Evolutionary conservation across 768 basidiomycete species (phyloP), one percentile per base, ranked within the genome.

Genomic region (Tricholoma sp.): DNA sequence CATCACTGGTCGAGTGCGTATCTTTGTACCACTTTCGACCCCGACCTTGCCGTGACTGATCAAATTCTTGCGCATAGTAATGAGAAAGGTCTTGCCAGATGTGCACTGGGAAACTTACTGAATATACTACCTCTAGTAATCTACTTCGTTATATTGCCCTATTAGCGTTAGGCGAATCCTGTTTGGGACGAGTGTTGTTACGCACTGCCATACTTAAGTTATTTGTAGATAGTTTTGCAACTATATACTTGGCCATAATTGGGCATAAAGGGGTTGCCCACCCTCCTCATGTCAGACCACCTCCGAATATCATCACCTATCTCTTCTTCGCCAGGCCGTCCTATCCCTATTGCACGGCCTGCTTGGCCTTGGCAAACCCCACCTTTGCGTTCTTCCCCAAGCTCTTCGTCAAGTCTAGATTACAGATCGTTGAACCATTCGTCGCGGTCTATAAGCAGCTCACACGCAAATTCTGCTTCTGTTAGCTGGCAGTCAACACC

Each of bases 41-140:
- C 7, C 32, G 14, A 53, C 29, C 27, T 35, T 61, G 51, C 57
- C n/a, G n/a, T n/a, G n/a, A n/a, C n/a, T 59, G 59, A 58, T 27
- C 24, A 27, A 27, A 27, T 2, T 50, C 37, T 50, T 14, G 35
- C 45, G 11, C 18, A 2, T 57, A 88, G 87, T 91, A 32, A 94
- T 95, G 91, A 81, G 89, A 56, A 72, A 84, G 31, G 80, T 90
- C n/a, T 64, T 94, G 61, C 83, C 86, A 0, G 81, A 88, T 58
- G 62, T 80, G 11, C 75, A 87, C 60, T 93, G 91, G 91, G 87
- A 90, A 71, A 87, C 85, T 5, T 92, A 85, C 69, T 93, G 72
- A 69, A 31, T 31, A 37, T 22, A n/a, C 11, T 3, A 19, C 16
- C 31, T 14, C 27, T 41, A 61, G 49, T 58, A 52, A 27, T 51